Evolutionary conservation across 2,329 filamentous ascomycete genomes (phyloP).

Genomic region (Phaeosphaeriaceae sp.): DNA sequence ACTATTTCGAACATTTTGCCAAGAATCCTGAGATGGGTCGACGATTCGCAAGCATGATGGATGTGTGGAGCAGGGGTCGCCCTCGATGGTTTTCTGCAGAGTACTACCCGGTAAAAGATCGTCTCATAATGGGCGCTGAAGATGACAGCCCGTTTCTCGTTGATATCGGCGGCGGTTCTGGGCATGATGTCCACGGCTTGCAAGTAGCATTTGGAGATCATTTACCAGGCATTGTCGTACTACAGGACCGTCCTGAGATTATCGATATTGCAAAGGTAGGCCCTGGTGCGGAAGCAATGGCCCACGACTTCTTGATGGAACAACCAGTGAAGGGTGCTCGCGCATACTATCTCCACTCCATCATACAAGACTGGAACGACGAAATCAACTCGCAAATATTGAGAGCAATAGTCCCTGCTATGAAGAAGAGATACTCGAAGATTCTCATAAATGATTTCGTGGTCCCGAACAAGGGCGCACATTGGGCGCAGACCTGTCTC

Average conservation of each 20-base stretch:
- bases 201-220: conserved; percentile 18
- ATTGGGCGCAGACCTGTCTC: conserved; percentile 32
- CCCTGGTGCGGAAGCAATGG: conserved; percentile 33
- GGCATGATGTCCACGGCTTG: conserved; percentile 32
- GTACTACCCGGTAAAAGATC: conserved; percentile 33
- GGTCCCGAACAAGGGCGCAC: conserved; percentile 30
- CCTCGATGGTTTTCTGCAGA: conserved; percentile 29
- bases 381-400: conserved; percentile 29
- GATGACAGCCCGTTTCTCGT: conserved; percentile 25
- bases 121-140: conserved; percentile 25
- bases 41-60: conserved; percentile 38
- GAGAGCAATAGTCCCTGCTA: conserved; percentile 28
- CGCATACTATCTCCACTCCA: conserved; percentile 36
- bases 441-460: conserved; percentile 37
- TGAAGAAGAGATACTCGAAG: conserved; percentile 39
- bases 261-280: conserved; percentile 28
- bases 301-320: conserved; percentile 44
- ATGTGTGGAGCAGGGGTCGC: conserved; percentile 31
- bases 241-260: conserved; percentile 33
- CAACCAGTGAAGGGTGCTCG: conserved; percentile 44
- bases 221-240: conserved; percentile 25
- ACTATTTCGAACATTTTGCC: conserved; percentile 34
- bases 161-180: conserved; percentile 31
- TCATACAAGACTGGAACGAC: conserved; percentile 42
- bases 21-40: conserved; percentile 30